Conservation (phyloP, 2,329 filamentous ascomycete species). For the Fusarium protoensiforme region DNA sequence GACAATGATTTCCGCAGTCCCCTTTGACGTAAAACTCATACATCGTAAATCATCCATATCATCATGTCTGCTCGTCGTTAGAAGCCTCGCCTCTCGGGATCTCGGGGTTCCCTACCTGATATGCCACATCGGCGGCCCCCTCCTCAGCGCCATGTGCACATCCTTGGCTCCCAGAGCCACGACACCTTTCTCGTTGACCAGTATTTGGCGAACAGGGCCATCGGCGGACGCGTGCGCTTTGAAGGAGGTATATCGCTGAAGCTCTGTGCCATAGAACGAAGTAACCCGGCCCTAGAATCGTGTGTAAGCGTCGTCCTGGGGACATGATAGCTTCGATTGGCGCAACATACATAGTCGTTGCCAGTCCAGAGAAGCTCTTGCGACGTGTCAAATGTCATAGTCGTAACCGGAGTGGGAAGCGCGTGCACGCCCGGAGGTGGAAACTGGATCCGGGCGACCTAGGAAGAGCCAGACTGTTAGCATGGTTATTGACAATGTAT, state of each 20-base stretch:
- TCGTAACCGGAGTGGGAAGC: conserved; percentile 77
- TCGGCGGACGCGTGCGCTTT: conserved; percentile 79
- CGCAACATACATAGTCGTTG: conserved; percentile 80
- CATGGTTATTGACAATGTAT: background rate
- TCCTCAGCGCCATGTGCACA: conserved; percentile 87
- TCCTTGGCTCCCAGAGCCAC: conserved; percentile 85
- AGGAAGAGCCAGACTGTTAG: conserved; percentile 10
- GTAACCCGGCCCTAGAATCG: conserved; percentile 79
- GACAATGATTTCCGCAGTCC: conserved; percentile 83
- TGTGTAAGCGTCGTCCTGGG: conserved; percentile 42
- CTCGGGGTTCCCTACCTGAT: conserved; percentile 67
- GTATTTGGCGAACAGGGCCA: conserved; percentile 85
- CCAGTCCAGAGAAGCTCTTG: conserved; percentile 95
- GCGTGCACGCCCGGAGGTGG: conserved; percentile 79
- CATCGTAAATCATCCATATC: conserved; percentile 90
- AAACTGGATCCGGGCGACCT: conserved; percentile 86
- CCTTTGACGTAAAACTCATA: conserved; percentile 94
- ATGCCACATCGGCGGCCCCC: conserved; percentile 90
- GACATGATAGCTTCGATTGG: background rate
- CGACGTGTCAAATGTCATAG: conserved; percentile 87
- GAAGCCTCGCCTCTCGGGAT: background rate
- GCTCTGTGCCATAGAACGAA: conserved; percentile 87
- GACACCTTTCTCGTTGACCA: conserved; percentile 92
- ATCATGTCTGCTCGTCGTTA: conserved; percentile 62
- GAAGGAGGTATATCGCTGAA: conserved; percentile 92